phyloP scores from a whole-genome alignment of 495 filamentous ascomycete genomes.

The Diplogelasinospora grovesii region DNA sequence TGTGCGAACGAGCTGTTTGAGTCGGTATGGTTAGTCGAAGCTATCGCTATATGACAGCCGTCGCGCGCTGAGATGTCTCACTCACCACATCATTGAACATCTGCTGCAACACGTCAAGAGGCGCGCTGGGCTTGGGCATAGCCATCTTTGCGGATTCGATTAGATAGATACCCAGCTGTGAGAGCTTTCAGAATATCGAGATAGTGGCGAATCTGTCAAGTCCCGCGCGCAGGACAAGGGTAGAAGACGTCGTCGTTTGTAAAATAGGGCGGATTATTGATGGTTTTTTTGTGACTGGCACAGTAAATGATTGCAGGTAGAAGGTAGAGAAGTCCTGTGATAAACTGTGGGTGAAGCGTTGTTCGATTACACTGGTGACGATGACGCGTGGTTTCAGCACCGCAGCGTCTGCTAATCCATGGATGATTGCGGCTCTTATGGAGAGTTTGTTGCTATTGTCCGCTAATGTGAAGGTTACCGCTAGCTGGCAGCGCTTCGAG shows the following conservation, averaged over 20 bases:
- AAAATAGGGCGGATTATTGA: too few species aligned
- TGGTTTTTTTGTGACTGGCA: too few species aligned
- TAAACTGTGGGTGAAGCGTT: too few species aligned
- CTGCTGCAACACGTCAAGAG: constrained; percentile 35
- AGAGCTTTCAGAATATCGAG: too few species aligned
- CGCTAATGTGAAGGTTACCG: constrained; percentile 4
- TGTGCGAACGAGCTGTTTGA: constrained; percentile 46
- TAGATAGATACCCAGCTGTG: too few species aligned
- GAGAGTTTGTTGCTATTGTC: not conserved
- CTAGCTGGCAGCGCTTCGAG: not conserved
- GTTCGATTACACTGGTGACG: too few species aligned
- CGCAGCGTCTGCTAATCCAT: not conserved
- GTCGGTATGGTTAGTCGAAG: constrained; percentile 4
- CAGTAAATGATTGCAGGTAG: too few species aligned
- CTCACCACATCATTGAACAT: constrained; percentile 45
- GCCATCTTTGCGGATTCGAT: constrained; percentile 28
- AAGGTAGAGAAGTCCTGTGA: too few species aligned
- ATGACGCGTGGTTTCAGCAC: constrained; percentile 5
- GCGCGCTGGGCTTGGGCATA: constrained; percentile 22
- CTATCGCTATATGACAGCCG: too few species aligned
- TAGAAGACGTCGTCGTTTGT: too few species aligned
- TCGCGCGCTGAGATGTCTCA: constrained; percentile 1
- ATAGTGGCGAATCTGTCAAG: too few species aligned
- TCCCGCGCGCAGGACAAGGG: too few species aligned
- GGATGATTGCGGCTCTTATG: constrained; percentile 3